These are phyloP conservation scores for Rhodosporidiobolus odoratus DNA, from an alignment of 768 basidiomycete genomes.

Conservation along the genomic window DNA sequence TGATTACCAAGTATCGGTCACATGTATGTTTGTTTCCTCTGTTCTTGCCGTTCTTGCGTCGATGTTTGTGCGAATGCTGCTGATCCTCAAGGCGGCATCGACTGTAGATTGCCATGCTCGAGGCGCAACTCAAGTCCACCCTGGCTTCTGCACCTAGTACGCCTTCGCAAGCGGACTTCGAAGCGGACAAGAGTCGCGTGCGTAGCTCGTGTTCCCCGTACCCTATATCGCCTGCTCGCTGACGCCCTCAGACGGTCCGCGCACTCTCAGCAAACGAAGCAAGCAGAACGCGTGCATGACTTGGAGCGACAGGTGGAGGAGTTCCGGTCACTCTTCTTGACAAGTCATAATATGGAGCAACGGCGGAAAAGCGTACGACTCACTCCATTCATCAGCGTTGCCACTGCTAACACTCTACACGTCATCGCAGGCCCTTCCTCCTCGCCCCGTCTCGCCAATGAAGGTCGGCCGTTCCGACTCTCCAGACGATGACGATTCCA, in stretches of 20 bases:
- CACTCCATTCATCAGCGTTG: background rate
- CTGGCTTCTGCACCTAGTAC: slow-evolving; percentile 6
- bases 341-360: slow-evolving; percentile 38
- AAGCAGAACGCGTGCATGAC: slow-evolving; percentile 26
- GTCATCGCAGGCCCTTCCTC: slow-evolving; percentile 17
- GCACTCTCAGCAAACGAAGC: background rate
- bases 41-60: too few species aligned
- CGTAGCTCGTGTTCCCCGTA: background rate
- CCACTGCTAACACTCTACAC: background rate
- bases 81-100: too few species aligned
- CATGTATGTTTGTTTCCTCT: slow-evolving; percentile 15
- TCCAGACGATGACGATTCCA: background rate
- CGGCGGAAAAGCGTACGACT: slow-evolving; percentile 27
- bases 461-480: slow-evolving; percentile 17
- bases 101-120: slow-evolving; percentile 30
- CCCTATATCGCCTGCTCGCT: background rate
- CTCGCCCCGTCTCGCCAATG: slow-evolving; percentile 30
- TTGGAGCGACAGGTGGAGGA: slow-evolving; percentile 37
- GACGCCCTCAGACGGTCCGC: too few species aligned
- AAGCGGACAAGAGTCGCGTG: slow-evolving; percentile 9
- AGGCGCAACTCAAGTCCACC: slow-evolving; percentile 34
- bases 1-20: slow-evolving; percentile 39
- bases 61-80: too few species aligned
- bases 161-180: slow-evolving; percentile 30
- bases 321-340: slow-evolving; percentile 40